These are phyloP conservation scores for Puccinellia tenuiflora DNA, from an alignment of 176 grass and related monocot species.

Conservation along the genomic window DNA sequence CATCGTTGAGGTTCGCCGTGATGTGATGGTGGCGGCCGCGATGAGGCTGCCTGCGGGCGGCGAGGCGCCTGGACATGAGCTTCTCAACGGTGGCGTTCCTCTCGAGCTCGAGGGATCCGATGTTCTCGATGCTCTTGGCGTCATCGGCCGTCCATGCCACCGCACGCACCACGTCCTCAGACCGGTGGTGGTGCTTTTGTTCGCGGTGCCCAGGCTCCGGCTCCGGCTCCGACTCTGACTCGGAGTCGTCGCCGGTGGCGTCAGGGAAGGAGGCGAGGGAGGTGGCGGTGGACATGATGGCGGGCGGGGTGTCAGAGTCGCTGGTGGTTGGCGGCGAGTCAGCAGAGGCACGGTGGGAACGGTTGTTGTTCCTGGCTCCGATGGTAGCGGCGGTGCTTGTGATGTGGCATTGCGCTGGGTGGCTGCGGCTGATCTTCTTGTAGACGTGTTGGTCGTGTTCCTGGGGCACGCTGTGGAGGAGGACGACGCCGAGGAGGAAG, in stretches of 20 bases:
- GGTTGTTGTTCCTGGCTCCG: background rate
- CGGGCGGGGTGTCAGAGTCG: background rate
- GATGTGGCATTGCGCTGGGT: background rate
- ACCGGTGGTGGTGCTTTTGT: background rate
- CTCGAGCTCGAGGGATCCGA: conserved; percentile 45
- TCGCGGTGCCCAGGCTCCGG: background rate
- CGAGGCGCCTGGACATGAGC: conserved; percentile 33
- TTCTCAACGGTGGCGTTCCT: conserved; percentile 50
- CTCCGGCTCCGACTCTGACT: background rate
- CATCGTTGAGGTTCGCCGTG: conserved; percentile 29
- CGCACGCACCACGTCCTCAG: background rate
- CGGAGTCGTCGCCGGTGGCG: background rate
- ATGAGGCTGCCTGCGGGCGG: background rate
- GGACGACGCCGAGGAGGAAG: conserved; percentile 47
- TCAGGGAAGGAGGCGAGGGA: background rate
- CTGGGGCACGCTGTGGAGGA: conserved; percentile 32
- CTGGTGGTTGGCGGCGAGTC: background rate
- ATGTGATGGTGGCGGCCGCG: background rate
- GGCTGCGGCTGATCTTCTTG: conserved; percentile 3
- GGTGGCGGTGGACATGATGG: background rate
- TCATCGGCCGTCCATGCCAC: conserved; percentile 44
- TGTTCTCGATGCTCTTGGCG: conserved; percentile 41
- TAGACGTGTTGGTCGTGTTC: conserved; percentile 1
- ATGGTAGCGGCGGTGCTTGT: background rate
- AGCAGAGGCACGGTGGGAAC: background rate